Conservation (phyloP, 2,329 filamentous ascomycete genomes). For the Leptodontidium sp. region DNA sequence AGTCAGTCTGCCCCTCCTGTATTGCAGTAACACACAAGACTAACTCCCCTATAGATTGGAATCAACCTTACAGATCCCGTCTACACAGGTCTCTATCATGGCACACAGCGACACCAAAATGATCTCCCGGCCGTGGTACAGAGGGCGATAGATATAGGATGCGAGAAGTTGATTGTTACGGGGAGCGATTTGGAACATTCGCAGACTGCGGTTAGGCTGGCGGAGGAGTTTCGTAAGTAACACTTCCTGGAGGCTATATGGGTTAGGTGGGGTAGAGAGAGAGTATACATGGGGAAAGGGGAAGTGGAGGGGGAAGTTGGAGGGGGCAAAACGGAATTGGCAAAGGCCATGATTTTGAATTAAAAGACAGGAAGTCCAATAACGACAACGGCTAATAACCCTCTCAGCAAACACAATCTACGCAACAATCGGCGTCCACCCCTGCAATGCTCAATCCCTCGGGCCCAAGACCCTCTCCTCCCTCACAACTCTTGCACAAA, state of each 20-base stretch:
- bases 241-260: not conserved
- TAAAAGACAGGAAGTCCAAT: not conserved
- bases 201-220: constrained; percentile 75
- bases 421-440: constrained; percentile 92
- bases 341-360: not conserved
- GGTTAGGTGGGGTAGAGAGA: too few species aligned
- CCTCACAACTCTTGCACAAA: constrained; percentile 65
- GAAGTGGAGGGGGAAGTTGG: not conserved
- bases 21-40: not conserved
- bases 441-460: constrained; percentile 85
- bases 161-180: constrained; percentile 89
- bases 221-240: constrained; percentile 74
- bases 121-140: constrained; percentile 81
- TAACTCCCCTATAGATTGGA: constrained; percentile 64
- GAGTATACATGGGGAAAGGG: not conserved
- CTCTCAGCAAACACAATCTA: constrained; percentile 66
- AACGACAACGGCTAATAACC: not conserved
- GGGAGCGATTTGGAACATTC: constrained; percentile 87
- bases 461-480: constrained; percentile 67
- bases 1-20: not conserved
- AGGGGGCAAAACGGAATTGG: too few species aligned
- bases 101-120: constrained; percentile 75
- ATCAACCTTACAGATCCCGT: constrained; percentile 97
- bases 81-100: constrained; percentile 85
- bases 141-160: constrained; percentile 80